Evolutionary conservation across 805 yeast species (phyloP).

Genomic region (Candida nonsorbophila): DNA sequence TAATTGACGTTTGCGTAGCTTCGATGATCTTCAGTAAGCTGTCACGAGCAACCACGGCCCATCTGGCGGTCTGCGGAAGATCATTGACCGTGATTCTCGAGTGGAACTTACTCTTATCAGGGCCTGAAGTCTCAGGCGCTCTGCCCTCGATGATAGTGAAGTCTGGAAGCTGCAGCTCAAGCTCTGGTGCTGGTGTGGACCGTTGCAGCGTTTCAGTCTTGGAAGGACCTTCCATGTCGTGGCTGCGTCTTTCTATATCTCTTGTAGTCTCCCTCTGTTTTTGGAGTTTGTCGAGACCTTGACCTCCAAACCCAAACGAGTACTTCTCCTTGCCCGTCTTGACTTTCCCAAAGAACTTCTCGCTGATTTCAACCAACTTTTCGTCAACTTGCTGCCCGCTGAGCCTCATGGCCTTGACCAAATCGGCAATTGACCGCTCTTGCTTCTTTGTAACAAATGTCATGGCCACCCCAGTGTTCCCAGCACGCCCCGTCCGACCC

Average conservation of each 20-base stretch:
- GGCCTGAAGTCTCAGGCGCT: conserved; percentile 49
- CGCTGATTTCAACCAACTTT: conserved; percentile 46
- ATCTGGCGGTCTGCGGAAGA: conserved; percentile 72
- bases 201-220: conserved; percentile 8
- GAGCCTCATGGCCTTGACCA: conserved; percentile 61
- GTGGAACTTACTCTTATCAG: conserved; percentile 51
- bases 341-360: conserved; percentile 53
- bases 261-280: conserved; percentile 22
- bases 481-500: conserved; percentile 95
- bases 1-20: conserved; percentile 67
- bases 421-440: conserved; percentile 59
- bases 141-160: conserved; percentile 48
- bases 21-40: conserved; percentile 62
- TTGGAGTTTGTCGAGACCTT: conserved; percentile 43
- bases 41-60: conserved; percentile 69
- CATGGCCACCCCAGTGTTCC: conserved; percentile 53
- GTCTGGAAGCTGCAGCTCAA: conserved; percentile 28
- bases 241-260: conserved; percentile 44
- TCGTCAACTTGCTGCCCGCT: conserved; percentile 42
- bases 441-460: conserved; percentile 65
- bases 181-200: conserved; percentile 1
- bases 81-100: conserved; percentile 79
- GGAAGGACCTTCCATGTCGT: conserved; percentile 17
- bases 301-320: conserved; percentile 87
- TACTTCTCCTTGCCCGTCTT: conserved; percentile 60